Conservation (phyloP, 495 filamentous ascomycete genomes). For the Articulospora tetracladia region DNA sequence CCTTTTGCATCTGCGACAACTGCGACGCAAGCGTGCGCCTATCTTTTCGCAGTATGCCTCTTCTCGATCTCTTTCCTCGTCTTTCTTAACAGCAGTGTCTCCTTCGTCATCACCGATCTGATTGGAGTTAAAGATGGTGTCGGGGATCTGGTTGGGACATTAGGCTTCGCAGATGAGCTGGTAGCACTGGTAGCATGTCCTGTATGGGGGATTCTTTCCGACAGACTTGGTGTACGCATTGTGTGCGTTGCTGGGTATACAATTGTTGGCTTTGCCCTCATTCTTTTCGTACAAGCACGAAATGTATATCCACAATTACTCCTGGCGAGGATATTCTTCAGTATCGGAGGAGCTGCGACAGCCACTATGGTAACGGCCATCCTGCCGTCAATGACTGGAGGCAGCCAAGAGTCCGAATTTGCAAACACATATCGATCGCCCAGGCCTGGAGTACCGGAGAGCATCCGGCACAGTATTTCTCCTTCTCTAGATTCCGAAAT, state of each 20-base stretch:
- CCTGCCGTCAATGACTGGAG: slow-evolving; percentile 73
- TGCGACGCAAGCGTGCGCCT: slow-evolving; percentile 71
- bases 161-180: slow-evolving; percentile 94
- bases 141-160: slow-evolving; percentile 85
- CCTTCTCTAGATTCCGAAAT: slow-evolving; percentile 57
- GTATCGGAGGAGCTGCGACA: slow-evolving; percentile 82
- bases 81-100: slow-evolving; percentile 90
- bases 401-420: slow-evolving; percentile 5
- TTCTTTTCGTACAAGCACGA: slow-evolving; percentile 77
- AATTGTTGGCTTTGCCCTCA: slow-evolving; percentile 71
- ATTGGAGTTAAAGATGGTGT: slow-evolving; percentile 72
- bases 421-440: background rate
- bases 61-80: slow-evolving; percentile 97
- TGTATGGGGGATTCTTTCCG: slow-evolving; percentile 86
- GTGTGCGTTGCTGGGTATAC: slow-evolving; percentile 75
- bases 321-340: slow-evolving; percentile 82
- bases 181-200: slow-evolving; percentile 89
- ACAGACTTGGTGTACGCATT: slow-evolving; percentile 80
- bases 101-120: slow-evolving; percentile 90
- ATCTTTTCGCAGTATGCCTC: slow-evolving; percentile 83
- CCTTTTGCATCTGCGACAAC: slow-evolving; percentile 58
- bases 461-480: slow-evolving; percentile 34
- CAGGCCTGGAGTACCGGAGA: background rate
- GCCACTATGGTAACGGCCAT: slow-evolving; percentile 98
- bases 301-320: slow-evolving; percentile 90